Percentiles rank a stretch among this genome's conserved stretches.
Evolutionary conservation across 371 early-diverging fungal species (phyloP).

Genomic region (Mucor circinelloides): DNA sequence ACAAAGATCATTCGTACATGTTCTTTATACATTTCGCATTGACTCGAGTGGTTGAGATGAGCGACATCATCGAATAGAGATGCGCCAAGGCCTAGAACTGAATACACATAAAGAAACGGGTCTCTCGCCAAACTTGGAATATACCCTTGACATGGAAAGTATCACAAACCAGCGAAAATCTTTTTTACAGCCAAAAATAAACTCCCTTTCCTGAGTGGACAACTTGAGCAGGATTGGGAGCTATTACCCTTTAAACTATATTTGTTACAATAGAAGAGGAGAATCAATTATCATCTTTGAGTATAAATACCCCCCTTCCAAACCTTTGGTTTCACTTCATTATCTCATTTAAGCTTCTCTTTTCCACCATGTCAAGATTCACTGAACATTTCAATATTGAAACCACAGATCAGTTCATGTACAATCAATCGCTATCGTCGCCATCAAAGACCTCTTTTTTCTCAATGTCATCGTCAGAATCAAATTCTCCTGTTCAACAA

Average conservation of each 20-base stretch:
- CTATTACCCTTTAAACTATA: background rate
- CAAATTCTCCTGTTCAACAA: background rate
- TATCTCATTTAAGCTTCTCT: background rate
- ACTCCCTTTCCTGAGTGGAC: background rate
- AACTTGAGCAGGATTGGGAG: background rate
- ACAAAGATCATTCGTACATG: background rate
- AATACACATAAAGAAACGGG: background rate
- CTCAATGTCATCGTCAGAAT: constrained; percentile 17
- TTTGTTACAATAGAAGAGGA: background rate
- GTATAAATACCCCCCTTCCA: background rate
- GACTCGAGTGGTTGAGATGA: background rate
- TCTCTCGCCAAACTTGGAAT: background rate
- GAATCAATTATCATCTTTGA: background rate
- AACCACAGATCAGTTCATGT: constrained; percentile 5
- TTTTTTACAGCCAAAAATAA: background rate
- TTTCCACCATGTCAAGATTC: constrained; percentile 23
- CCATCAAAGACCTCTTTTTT: constrained; percentile 23
- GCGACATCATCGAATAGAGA: background rate
- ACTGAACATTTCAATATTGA: constrained; percentile 30
- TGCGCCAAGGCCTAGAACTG: background rate
- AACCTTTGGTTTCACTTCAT: background rate
- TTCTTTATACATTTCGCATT: background rate
- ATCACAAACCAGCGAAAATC: background rate
- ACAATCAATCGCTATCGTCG: constrained; percentile 11
- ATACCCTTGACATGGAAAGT: constrained; percentile 7